Evolutionary conservation across 768 basidiomycete species (phyloP), one percentile per base, ranked within the genome.

Genomic region (Dendrothele bispora): DNA sequence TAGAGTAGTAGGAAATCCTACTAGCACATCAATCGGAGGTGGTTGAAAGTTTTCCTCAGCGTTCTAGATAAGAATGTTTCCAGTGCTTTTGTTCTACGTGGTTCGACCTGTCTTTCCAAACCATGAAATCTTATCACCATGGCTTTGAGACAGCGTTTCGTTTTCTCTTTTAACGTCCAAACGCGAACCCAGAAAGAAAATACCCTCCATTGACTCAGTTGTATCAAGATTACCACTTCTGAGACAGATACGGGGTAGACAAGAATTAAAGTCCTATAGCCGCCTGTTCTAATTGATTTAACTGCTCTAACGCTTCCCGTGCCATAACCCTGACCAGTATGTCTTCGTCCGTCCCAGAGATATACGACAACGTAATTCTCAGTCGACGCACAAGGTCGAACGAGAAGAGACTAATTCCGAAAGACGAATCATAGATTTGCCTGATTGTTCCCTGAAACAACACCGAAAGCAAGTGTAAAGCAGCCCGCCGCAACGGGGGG

Each of bases 221-320:
- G 71, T 73, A 69, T 66, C 49, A 61, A 88, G 79, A 70, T 60
- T 54, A 70, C 82, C 69, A 71, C 72, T 70, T 73, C 73, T 86
- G 84, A 81, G 91, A 95, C 91, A 95, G 92, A 93, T 95, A 92
- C 91, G 91, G 78, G 88, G 89, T 76, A 71, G 57, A 82, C 64
- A 80, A 52, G 48, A n/a, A 50, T 61, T 54, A 67, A 39, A 74
- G 52, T 45, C 71, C 74, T 32, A 83, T 35, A 43, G 64, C 66
- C 32, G 75, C 77, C 55, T 65, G 65, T 28, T 75, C 71, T 42
- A 88, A 59, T 52, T 79, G 69, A 39, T 75, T 67, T 20, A 88
- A 57, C 17, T 62, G 73, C 56, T 87, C 84, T 7, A 61, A 63
- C 4, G 80, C 77, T 61, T 93, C 91, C 54, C 77, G 73, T 10